Evolutionary conservation across 2,329 filamentous ascomycete genomes (phyloP), one percentile per base, ranked within the genome.

Genomic region (Aspergillus glaucus): DNA sequence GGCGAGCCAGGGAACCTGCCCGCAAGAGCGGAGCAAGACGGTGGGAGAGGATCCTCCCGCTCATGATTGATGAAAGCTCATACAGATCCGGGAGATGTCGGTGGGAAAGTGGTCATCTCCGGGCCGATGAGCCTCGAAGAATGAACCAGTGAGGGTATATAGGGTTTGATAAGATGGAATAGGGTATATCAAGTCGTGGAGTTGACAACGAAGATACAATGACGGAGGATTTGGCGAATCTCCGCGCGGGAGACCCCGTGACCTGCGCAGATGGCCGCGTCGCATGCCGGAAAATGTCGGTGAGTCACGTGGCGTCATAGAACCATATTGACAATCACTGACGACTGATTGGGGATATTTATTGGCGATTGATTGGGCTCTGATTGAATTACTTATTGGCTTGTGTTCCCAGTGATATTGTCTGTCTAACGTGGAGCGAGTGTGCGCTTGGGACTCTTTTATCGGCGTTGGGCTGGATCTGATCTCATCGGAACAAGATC

Each of bases 11-110:
- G 54, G 76, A 69, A 58, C 75, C 77, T 69, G 81, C 81, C 71
- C 82, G 82, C 67, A 83, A 75, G 61, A 83, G 72, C 70, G 84
- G 81, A 71, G 81, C 75, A 59, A 87, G 78, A 72, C 86, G 82
- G 66, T 85, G 82, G 70, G 86, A 84, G 72, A 91, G 76, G 62
- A 88, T 81, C 78, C 86, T 84, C 77, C 80, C 82, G 74, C 81
- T 86, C 83, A 86, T 86, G 62, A 64, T 73, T 70, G 60, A 56
- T 51, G 58, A 57, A 53, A 62, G 65, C 60, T 63, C 68, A 72
- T 71, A 61, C 58, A 66, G 58, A 42, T 58, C 53, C 49, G 45
- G 51, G 49, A 26, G 30, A 28, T 47, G 46, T 43, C 22, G 48
- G 28, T 40, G 46, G 48, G 22, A 50, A 50, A 44, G 19, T 24